Conservation (phyloP, 306 rosid genomes). For the Heteromeles arbutifolia region DNA sequence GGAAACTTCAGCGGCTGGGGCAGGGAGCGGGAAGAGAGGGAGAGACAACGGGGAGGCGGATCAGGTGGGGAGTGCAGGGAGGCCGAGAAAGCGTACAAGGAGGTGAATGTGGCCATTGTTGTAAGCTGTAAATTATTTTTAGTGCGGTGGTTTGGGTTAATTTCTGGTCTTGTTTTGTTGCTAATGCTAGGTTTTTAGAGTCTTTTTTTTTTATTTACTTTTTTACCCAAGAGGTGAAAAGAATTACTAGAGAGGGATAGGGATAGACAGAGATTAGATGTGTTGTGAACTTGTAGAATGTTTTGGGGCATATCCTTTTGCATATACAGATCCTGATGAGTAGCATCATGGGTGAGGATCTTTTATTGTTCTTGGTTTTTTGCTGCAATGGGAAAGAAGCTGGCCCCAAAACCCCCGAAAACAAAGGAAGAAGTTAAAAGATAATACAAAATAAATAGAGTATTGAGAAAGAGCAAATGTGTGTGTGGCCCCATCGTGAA, state of each 20-base stretch:
- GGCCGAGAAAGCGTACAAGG: slow-evolving; percentile 35
- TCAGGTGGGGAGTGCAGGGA: slow-evolving; percentile 17
- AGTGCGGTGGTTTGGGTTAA: not conserved
- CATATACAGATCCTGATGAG: not conserved
- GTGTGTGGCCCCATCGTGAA: too few species aligned
- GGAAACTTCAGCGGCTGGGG: not conserved
- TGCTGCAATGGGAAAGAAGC: not conserved
- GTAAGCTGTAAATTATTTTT: slow-evolving; percentile 25
- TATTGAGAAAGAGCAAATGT: too few species aligned
- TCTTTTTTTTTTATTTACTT: not conserved
- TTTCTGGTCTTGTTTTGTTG: not conserved
- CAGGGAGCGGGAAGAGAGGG: not conserved
- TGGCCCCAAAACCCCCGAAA: not conserved
- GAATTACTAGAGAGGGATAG: slow-evolving; percentile 1
- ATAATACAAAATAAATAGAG: too few species aligned
- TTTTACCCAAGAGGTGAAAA: slow-evolving; percentile 7
- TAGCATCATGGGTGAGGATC: not conserved
- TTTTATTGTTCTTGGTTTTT: not conserved
- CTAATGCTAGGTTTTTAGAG: not conserved
- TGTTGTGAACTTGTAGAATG: slow-evolving; percentile 14
- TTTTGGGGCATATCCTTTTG: slow-evolving; percentile 19
- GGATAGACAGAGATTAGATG: not conserved
- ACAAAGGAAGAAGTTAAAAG: not conserved
- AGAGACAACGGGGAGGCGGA: slow-evolving; percentile 20
- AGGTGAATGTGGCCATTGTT: slow-evolving; percentile 25